These are phyloP conservation scores for Alnus glutinosa DNA, from an alignment of 306 rosid genomes.

Conservation along the genomic window DNA sequence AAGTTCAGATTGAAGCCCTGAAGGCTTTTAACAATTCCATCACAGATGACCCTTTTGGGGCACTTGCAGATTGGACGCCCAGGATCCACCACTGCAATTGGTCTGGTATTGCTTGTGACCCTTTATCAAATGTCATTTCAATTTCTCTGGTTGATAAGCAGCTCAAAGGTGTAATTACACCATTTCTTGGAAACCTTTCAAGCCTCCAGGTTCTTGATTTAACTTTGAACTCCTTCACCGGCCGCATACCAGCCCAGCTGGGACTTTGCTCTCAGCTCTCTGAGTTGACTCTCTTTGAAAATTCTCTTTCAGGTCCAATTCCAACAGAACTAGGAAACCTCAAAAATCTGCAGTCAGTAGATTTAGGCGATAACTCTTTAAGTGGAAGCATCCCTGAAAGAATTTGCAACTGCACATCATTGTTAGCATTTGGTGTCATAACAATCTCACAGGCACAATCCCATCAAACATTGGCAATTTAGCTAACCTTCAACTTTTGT, in stretches of 20 bases:
- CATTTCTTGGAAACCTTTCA: slow-evolving; percentile 76
- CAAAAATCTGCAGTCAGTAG: slow-evolving; percentile 42
- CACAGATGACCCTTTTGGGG: slow-evolving; percentile 49
- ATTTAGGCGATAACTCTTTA: slow-evolving; percentile 49
- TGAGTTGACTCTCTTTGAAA: slow-evolving; percentile 41
- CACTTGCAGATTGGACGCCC: slow-evolving; percentile 59
- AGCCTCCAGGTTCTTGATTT: slow-evolving; percentile 80
- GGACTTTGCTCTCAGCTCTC: slow-evolving; percentile 65
- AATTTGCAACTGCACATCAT: slow-evolving; percentile 61
- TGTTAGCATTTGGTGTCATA: slow-evolving; percentile 50
- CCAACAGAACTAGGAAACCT: slow-evolving; percentile 66
- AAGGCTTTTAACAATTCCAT: slow-evolving; percentile 63
- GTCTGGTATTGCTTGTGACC: slow-evolving; percentile 70
- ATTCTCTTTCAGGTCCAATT: slow-evolving; percentile 62
- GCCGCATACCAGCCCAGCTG: slow-evolving; percentile 60
- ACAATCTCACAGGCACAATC: slow-evolving; percentile 63
- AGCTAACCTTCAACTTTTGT: slow-evolving; percentile 41
- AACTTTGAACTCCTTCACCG: slow-evolving; percentile 62
- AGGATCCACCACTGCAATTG: slow-evolving; percentile 64
- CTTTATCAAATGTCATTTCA: slow-evolving; percentile 49
- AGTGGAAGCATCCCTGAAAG: slow-evolving; percentile 73
- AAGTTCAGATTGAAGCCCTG: slow-evolving; percentile 64
- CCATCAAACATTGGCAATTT: slow-evolving; percentile 62
- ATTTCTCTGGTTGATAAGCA: slow-evolving; percentile 48
- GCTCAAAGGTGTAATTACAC: slow-evolving; percentile 72